Evolutionary conservation across 78 protist species (phyloP).

Genomic region (Dictyostelium capitatum): DNA sequence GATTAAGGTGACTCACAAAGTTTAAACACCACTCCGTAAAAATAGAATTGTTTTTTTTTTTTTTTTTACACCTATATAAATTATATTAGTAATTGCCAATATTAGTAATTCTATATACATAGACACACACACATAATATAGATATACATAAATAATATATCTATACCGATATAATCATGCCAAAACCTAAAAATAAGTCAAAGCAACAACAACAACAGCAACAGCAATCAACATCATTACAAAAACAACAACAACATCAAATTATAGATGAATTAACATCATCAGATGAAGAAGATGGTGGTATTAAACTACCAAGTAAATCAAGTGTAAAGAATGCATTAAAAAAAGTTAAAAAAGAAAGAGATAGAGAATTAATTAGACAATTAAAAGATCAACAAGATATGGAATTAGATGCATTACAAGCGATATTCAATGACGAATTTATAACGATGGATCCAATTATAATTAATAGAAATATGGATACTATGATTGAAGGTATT

Average conservation of each 20-base stretch:
- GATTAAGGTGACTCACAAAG: too few relatives aligned
- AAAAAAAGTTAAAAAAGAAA: slow-evolving; percentile 47
- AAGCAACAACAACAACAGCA: background rate
- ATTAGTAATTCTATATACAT: background rate
- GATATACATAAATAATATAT: background rate
- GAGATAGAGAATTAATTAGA: slow-evolving; percentile 28
- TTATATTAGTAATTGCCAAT: too few relatives aligned
- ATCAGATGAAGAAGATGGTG: slow-evolving; percentile 29
- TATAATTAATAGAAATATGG: slow-evolving; percentile 7
- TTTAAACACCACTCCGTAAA: background rate
- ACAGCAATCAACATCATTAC: background rate
- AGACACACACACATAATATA: background rate
- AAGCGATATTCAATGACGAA: slow-evolving; percentile 66
- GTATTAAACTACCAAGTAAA: background rate
- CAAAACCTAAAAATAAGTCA: background rate
- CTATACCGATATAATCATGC: background rate
- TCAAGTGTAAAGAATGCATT: slow-evolving; percentile 24
- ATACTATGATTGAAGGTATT: background rate
- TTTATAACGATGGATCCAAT: slow-evolving; percentile 44
- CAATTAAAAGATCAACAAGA: slow-evolving; percentile 40
- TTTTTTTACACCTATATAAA: background rate
- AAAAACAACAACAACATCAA: background rate
- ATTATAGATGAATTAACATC: background rate
- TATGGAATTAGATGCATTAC: slow-evolving; percentile 50
- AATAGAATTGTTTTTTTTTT: background rate